Conservation (phyloP, 345 rosid species). For the Eucalyptus pumila region DNA sequence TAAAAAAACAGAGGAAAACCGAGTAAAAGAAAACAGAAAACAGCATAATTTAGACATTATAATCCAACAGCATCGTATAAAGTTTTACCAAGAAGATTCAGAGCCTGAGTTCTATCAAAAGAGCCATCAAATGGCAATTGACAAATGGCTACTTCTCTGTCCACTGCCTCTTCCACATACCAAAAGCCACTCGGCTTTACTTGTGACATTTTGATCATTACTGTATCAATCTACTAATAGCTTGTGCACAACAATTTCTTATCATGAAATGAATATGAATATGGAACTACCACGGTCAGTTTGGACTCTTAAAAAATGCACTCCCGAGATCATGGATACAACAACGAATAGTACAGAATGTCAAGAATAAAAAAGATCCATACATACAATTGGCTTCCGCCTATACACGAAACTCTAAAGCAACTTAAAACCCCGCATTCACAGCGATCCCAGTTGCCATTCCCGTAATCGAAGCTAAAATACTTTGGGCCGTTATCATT, state of each 20-base stretch:
- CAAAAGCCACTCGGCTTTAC: not conserved
- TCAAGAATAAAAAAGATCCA: not conserved
- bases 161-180: not conserved
- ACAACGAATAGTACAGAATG: not conserved
- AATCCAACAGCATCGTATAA: not conserved
- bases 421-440: not conserved
- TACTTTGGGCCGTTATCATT: not conserved
- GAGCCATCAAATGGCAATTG: not conserved
- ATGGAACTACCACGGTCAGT: not conserved
- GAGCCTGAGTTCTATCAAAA: not conserved
- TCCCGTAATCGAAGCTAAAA: not conserved
- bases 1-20: no score
- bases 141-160: not conserved
- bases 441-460: not conserved
- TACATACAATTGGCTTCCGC: not conserved
- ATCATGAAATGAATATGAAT: not conserved
- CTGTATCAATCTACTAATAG: not conserved
- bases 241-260: not conserved
- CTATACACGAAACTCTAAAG: not conserved
- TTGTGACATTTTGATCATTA: not conserved
- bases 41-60: no score
- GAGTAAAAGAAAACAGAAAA: no score
- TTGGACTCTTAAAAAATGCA: not conserved
- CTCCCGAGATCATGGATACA: not conserved
- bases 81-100: no score